Conservation (phyloP, 2,329 filamentous ascomycete species). For the Ascochyta clinopodiicola region DNA sequence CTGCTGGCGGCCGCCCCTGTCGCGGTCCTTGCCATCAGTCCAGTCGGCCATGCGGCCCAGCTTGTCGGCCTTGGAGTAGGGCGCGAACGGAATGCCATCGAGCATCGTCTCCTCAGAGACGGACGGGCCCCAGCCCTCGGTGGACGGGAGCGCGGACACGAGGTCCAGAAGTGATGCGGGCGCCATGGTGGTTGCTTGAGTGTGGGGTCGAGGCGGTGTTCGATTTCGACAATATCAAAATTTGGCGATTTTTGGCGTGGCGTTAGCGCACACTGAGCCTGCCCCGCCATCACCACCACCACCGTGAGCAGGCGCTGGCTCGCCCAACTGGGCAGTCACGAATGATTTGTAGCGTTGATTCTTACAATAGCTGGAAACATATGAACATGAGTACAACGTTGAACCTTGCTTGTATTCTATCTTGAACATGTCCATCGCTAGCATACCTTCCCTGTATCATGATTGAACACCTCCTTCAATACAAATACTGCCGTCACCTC, state of each 20-base stretch:
- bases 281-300: constrained; percentile 4
- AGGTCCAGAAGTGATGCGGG: constrained; percentile 56
- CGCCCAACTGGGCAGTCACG: too few relatives aligned
- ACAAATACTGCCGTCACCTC: background rate
- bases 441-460: too few relatives aligned
- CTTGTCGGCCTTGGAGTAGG: constrained; percentile 98
- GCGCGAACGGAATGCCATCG: constrained; percentile 94
- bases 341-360: too few relatives aligned
- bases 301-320: background rate
- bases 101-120: constrained; percentile 85
- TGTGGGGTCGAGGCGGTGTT: constrained; percentile 17
- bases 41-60: constrained; percentile 99
- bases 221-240: constrained; percentile 20
- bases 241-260: constrained; percentile 20
- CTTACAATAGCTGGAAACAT: too few relatives aligned
- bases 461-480: too few relatives aligned
- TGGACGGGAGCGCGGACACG: constrained; percentile 54
- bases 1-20: constrained; percentile 81
- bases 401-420: too few relatives aligned
- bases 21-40: constrained; percentile 86
- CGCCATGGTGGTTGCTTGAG: constrained; percentile 49
- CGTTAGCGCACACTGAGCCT: constrained; percentile 8
- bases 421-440: too few relatives aligned
- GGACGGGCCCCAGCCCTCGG: constrained; percentile 77
- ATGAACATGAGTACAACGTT: too few relatives aligned